Base-by-base conservation (phyloP, 805 yeast genomes). In the Myxozyma geophila region DNA sequence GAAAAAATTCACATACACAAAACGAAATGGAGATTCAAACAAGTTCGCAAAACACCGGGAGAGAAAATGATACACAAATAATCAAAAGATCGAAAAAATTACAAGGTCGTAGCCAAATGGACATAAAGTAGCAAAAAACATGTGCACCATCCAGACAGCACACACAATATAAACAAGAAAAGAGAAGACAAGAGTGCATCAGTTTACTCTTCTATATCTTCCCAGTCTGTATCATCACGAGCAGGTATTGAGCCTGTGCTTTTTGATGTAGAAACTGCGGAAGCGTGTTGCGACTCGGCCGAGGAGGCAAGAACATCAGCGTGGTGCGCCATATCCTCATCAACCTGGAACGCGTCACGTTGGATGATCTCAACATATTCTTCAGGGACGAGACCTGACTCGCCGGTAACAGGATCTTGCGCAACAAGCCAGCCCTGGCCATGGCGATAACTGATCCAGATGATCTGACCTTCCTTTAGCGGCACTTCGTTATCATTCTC, bases 371-470 rank as follows among this genome's bases (percentile, higher is more conserved):
- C 88, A 37, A 95, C 97, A 72, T 92, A 95, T 71, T 90, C 97
- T 72, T 92, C 96, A 0, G 99, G 99, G 6, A 95, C 96, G 57
- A 95, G 82, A 1, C 99, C 99, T 12, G 96, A 89, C 67, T 87
- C 88, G 0, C 69, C 69, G 1, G 88, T 82, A 35, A 73, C 80
- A 0, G 90, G 87, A 71, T 91, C 92, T 64, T 82, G 82, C 0
- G 98, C 98, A 57, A 95, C 98, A 2, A 95, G 82, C 99, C 99
- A 95, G 7, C 99, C 99, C 74, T 93, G 98, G 33, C 98, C 98
- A 74, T 93, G 97, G 62, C 96, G 85, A 75, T 92, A 93, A 63
- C 88, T 85, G 37, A 95, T 88, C 84, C 92, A 87, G 1, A 95
- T 85, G 13, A 85, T 75, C 76, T 95, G 98, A 41, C 97, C 96